Percentiles rank a stretch among this genome's conserved stretches.
Evolutionary conservation across 495 filamentous ascomycete species (phyloP).

Genomic region (Aspergillus conjunctus): DNA sequence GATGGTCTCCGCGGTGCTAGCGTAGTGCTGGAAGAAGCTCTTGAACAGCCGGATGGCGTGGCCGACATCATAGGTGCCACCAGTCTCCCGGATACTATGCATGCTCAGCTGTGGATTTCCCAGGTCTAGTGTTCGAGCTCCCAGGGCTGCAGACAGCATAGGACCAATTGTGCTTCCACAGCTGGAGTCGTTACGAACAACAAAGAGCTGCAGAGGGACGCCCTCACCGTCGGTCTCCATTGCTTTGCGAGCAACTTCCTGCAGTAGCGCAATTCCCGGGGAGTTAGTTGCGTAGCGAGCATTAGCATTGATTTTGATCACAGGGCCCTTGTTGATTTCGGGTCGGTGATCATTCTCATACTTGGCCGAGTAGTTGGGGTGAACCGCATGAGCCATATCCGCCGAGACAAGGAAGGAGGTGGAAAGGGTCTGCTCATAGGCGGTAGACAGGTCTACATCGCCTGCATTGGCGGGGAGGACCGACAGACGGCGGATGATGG

Average conservation of each 20-base stretch:
- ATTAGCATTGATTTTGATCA: conserved; percentile 98
- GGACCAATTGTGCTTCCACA: conserved; percentile 97
- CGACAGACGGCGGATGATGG: conserved; percentile 84
- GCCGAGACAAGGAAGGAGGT: conserved; percentile 95
- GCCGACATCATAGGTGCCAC: conserved; percentile 83
- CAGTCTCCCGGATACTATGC: conserved; percentile 95
- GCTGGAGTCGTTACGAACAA: conserved; percentile 90
- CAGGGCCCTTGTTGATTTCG: conserved; percentile 92
- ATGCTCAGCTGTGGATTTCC: conserved; percentile 96
- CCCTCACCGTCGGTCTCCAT: conserved; percentile 47
- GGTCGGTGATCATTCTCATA: conserved; percentile 90
- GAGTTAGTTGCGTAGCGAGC: conserved; percentile 94
- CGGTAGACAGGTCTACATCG: conserved; percentile 62
- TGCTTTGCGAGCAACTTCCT: conserved; percentile 77
- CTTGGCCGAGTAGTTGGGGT: conserved; percentile 91
- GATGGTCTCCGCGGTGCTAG: conserved; percentile 76
- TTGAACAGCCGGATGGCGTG: conserved; percentile 85
- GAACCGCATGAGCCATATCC: conserved; percentile 94
- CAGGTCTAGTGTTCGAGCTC: conserved; percentile 84
- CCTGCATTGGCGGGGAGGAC: conserved; percentile 62
- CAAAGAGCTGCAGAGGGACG: conserved; percentile 91
- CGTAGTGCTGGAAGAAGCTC: conserved; percentile 82
- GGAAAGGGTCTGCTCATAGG: conserved; percentile 89
- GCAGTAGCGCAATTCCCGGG: conserved; percentile 87
- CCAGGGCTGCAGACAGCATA: conserved; percentile 84